phyloP scores from a whole-genome alignment of 345 rosid genomes.

The Passiflora organensis region DNA sequence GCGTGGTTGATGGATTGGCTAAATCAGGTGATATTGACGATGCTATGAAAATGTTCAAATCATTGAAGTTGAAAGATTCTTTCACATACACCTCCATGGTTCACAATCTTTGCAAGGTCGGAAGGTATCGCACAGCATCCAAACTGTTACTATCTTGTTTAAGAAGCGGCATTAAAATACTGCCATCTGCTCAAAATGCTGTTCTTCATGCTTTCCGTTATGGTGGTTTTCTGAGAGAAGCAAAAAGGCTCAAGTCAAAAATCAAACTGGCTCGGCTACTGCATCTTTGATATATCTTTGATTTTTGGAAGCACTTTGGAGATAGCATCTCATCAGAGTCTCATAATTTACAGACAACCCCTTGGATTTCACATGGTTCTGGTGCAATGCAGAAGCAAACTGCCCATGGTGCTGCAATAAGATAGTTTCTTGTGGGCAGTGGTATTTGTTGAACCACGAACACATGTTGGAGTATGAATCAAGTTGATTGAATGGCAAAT shows the following conservation, averaged over 20 bases:
- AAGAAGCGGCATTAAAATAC: conserved; percentile 53
- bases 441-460: too few species aligned
- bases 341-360: too few species aligned
- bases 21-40: conserved; percentile 53
- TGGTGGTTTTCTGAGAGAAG: conserved; percentile 52
- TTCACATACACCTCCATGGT: conserved; percentile 69
- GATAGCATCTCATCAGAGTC: too few species aligned
- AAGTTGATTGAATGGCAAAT: too few species aligned
- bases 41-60: conserved; percentile 53
- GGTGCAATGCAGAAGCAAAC: too few species aligned
- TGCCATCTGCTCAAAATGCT: conserved; percentile 56
- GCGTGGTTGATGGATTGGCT: conserved; percentile 60
- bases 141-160: conserved; percentile 59
- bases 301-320: too few species aligned
- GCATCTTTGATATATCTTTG: conserved; percentile 23
- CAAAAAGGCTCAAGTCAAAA: conserved; percentile 45
- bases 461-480: too few species aligned
- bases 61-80: conserved; percentile 68
- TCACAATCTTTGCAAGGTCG: conserved; percentile 68
- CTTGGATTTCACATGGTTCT: too few species aligned
- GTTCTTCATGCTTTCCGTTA: conserved; percentile 58
- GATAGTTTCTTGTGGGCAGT: too few species aligned
- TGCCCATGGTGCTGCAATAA: too few species aligned
- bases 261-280: conserved; percentile 39
- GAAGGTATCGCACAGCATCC: conserved; percentile 58